Base-by-base conservation (phyloP, 2,329 filamentous ascomycete genomes). In the Fonsecaea monophora region DNA sequence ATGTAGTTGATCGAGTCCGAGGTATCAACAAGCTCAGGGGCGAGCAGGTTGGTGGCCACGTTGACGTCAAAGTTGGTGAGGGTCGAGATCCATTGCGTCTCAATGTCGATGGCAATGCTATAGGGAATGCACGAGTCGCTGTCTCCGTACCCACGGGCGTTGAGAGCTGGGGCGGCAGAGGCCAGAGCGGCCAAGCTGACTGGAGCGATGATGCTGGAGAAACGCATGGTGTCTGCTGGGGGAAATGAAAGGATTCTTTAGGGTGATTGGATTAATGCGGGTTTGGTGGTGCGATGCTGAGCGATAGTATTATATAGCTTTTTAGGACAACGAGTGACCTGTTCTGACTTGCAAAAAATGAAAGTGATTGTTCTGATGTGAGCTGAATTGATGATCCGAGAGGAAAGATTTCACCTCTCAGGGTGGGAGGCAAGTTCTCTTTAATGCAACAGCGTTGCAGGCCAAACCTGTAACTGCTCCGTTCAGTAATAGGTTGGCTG, bases 1-100 rank as follows among this genome's bases (percentile, higher is more conserved):
- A 72, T 53, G 61, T 62, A 64, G 68, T 72, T 70, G 68, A 71
- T 76, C 68, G 74, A 76, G 72, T 77, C 75, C 1, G 75, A 77
- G 6, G 59, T 70, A 64, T 78, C 78, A n/a, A 60, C 67, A 69
- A 80, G 78, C 71, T 61, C 53, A 6, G 69, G 60, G 15, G 71
- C 59, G 2, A 78, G 72, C 59, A 75, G 67, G 59, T 67, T 60
- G 37, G 32, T 34, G 50, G 70, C 61, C 53, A 59, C 25, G 59
- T 63, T 50, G 54, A 61, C 18, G 65, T 71, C 40, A 66, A 70
- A 72, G 38, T 60, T 57, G 48, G 69, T 72, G 40, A 71, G 25
- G 50, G 67, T 69, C 37, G 69, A 67, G 38, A 68, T 64, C 60
- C 68, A 71, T 37, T 55, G 53, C 53, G 67, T 65, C 32, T 69